Evolutionary conservation across 306 rosid species (phyloP).

Genomic region (Cyamopsis tetragonoloba): DNA sequence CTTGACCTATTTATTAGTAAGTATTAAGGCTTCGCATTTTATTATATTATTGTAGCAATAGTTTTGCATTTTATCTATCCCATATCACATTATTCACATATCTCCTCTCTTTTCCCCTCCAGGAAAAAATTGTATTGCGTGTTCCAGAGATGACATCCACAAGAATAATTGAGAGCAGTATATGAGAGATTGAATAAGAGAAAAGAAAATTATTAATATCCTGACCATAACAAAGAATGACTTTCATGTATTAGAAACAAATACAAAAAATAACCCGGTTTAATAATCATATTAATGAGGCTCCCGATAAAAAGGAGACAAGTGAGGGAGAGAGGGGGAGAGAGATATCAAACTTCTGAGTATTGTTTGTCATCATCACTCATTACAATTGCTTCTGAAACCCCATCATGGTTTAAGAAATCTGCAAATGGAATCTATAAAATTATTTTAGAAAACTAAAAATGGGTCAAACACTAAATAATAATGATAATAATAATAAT

Average conservation of each 20-base stretch:
- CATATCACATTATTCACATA: not conserved
- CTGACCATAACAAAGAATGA: not conserved
- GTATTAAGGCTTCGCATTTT: not conserved
- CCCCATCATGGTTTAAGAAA: slow-evolving; percentile 73
- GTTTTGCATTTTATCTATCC: not conserved
- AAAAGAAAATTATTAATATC: not conserved
- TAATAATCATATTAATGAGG: slow-evolving; percentile 4
- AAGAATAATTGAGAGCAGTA: not conserved
- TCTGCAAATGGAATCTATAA: slow-evolving; percentile 88
- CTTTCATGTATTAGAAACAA: slow-evolving; percentile 8
- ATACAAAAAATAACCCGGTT: not conserved
- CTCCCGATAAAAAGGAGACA: not conserved
- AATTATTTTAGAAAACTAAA: slow-evolving; percentile 21
- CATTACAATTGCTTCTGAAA: slow-evolving; percentile 62
- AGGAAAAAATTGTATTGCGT: not conserved
- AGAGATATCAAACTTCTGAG: slow-evolving; percentile 56
- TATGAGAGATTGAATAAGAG: not conserved
- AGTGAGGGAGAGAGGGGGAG: slow-evolving; percentile 11
- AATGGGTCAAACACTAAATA: not conserved
- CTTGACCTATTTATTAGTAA: not conserved
- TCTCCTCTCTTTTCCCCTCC: not conserved
- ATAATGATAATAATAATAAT: too few species aligned
- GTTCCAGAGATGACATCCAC: not conserved
- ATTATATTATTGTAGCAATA: not conserved
- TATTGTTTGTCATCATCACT: slow-evolving; percentile 54